Conservation (phyloP, 768 basidiomycete species). For the Pleurotus cornucopiae region DNA sequence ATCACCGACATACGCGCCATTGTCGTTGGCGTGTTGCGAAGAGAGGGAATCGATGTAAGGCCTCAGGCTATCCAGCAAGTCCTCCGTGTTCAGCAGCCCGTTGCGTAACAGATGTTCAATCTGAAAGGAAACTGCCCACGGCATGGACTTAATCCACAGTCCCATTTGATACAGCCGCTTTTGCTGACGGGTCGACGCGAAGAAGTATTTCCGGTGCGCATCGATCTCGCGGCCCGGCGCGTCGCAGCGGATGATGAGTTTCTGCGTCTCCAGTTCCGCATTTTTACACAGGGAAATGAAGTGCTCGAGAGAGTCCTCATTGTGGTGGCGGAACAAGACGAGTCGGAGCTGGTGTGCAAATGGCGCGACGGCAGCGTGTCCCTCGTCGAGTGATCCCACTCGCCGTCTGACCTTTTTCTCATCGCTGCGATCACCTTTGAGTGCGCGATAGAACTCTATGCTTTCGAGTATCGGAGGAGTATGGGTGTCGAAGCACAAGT, state of each 20-base stretch:
- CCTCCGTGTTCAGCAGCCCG: conserved; percentile 55
- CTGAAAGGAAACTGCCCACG: conserved; percentile 75
- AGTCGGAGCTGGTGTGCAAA: conserved; percentile 72
- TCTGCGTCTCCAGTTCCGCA: conserved; percentile 35
- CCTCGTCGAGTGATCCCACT: conserved; percentile 52
- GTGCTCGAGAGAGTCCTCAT: conserved; percentile 38
- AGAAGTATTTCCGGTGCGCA: conserved; percentile 47
- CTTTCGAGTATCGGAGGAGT: conserved; percentile 63
- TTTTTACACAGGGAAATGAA: conserved; percentile 53
- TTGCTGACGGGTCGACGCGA: conserved; percentile 22
- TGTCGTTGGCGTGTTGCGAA: conserved; percentile 18
- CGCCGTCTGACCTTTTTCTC: conserved; percentile 50
- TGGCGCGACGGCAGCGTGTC: conserved; percentile 57
- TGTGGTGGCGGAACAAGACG: conserved; percentile 42
- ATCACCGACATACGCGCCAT: conserved; percentile 31
- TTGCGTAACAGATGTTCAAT: conserved; percentile 67
- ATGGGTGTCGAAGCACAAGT: conserved; percentile 63
- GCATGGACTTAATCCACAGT: conserved; percentile 38
- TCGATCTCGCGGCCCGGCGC: conserved; percentile 38
- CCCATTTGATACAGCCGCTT: conserved; percentile 43
- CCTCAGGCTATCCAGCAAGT: conserved; percentile 41
- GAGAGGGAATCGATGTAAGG: conserved; percentile 39
- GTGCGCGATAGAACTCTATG: conserved; percentile 51
- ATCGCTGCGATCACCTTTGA: conserved; percentile 36
- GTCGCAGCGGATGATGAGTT: conserved; percentile 26